These are phyloP conservation scores for Somion occarium DNA, from an alignment of 1,284 basidiomycete species.

Conservation along the genomic window DNA sequence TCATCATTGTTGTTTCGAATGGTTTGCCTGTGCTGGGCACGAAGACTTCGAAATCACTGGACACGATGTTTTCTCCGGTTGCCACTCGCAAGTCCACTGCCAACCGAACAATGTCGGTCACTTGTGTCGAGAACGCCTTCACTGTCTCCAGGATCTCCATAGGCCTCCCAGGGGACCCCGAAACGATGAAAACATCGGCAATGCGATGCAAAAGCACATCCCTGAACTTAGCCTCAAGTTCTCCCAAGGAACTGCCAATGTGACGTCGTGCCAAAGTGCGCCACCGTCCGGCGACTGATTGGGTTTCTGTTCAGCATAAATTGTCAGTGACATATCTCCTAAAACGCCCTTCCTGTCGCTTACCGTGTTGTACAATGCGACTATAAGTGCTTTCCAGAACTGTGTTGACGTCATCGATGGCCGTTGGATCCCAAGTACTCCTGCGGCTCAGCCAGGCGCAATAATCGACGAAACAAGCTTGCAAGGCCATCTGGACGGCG, in stretches of 20 bases:
- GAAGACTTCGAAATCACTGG: constrained; percentile 34
- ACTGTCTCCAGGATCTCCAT: constrained; percentile 22
- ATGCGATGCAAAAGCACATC: constrained; percentile 35
- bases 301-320: constrained; percentile 35
- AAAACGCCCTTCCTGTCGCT: constrained; percentile 8
- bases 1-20: background rate
- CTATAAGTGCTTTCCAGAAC: constrained; percentile 40
- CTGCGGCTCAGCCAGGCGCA: constrained; percentile 8
- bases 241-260: constrained; percentile 20
- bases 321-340: background rate
- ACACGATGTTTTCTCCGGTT: constrained; percentile 48
- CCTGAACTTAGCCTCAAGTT: constrained; percentile 24
- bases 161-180: constrained; percentile 31
- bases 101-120: constrained; percentile 36
- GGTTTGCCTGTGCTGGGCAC: background rate
- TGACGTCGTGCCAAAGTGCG: constrained; percentile 44
- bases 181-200: constrained; percentile 39
- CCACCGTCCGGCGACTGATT: constrained; percentile 49
- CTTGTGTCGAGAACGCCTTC: constrained; percentile 29
- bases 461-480: constrained; percentile 39
- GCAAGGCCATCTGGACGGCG: constrained; percentile 48
- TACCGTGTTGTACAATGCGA: constrained; percentile 41
- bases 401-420: constrained; percentile 35
- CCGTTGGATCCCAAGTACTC: background rate
- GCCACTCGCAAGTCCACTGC: constrained; percentile 42